Conservation (phyloP, 2,329 filamentous ascomycete species). For the Sarocladium oryzae region DNA sequence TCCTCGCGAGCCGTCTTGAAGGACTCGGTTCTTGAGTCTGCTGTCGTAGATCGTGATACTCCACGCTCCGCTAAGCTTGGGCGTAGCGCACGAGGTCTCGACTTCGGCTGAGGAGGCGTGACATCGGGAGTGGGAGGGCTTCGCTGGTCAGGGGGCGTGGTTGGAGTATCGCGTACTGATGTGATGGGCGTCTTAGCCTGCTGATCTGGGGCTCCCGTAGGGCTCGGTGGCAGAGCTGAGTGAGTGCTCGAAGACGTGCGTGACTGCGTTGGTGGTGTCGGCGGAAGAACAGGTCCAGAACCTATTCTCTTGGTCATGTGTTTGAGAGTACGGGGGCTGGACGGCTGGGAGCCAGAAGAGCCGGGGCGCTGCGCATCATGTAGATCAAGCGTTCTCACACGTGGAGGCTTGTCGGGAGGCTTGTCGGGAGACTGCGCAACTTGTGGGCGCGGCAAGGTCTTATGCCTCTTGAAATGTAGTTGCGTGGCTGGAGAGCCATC, state of each 20-base stretch:
- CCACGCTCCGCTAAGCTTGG: constrained; percentile 42
- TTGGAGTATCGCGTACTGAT: constrained; percentile 27
- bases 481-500: constrained; percentile 23
- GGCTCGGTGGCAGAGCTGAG: constrained; percentile 36
- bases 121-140: constrained; percentile 71
- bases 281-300: constrained; percentile 46
- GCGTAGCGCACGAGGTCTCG: constrained; percentile 38
- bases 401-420: constrained; percentile 16
- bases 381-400: constrained; percentile 17
- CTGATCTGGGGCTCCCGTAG: constrained; percentile 24
- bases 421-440: constrained; percentile 18
- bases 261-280: constrained; percentile 57
- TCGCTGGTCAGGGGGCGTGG: constrained; percentile 57
- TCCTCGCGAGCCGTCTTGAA: constrained; percentile 67
- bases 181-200: background rate
- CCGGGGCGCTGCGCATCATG: constrained; percentile 22
- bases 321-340: constrained; percentile 33
- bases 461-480: constrained; percentile 40
- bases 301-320: constrained; percentile 36
- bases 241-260: constrained; percentile 49
- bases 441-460: constrained; percentile 32
- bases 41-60: constrained; percentile 46
- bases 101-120: constrained; percentile 55
- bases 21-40: constrained; percentile 59
- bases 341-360: constrained; percentile 24